A percentile compares a stretch with the other conserved stretches of the same genome.
These are phyloP conservation scores for Trypanosoma melophagium DNA, from an alignment of 208 protist genomes.

Conservation along the genomic window DNA sequence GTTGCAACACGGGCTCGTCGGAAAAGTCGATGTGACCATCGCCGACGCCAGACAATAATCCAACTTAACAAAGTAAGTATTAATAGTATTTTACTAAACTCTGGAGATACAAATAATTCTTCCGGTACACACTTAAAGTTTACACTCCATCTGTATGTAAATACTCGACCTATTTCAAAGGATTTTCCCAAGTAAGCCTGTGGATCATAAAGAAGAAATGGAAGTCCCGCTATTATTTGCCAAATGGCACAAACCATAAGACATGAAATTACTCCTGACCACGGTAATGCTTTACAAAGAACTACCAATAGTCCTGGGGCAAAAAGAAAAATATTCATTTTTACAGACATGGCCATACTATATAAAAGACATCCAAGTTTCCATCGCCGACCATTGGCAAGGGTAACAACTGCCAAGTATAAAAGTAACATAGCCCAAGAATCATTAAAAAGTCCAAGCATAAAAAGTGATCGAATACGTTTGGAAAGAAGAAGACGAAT, in stretches of 20 bases:
- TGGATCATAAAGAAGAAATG: conserved; percentile 60
- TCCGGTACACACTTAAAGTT: conserved; percentile 80
- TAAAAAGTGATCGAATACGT: conserved; percentile 84
- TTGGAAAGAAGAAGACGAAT: conserved; percentile 64
- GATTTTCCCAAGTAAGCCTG: conserved; percentile 47
- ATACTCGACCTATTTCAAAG: conserved; percentile 74
- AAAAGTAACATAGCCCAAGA: conserved; percentile 83
- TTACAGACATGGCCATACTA: conserved; percentile 91
- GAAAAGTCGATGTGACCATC: conserved; percentile 45
- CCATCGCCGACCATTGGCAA: conserved; percentile 49
- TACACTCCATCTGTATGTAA: conserved; percentile 68
- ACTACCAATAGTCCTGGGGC: conserved; percentile 85
- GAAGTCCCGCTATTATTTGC: conserved; percentile 64
- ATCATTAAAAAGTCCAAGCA: conserved; percentile 91
- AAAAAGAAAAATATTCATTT: conserved; percentile 96
- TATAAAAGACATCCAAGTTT: conserved; percentile 64
- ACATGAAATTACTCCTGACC: conserved; percentile 61
- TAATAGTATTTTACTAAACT: conserved; percentile 48
- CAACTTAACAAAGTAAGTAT: conserved; percentile 47
- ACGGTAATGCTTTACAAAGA: conserved; percentile 45
- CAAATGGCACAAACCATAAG: conserved; percentile 45
- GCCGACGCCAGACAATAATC: conserved; percentile 52
- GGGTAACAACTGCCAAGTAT: conserved; percentile 54
- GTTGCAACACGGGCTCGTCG: conserved; percentile 1
- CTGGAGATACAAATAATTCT: conserved; percentile 44